Evolutionary conservation across 331 rosid species (phyloP).

Genomic region (Cydonia oblonga): DNA sequence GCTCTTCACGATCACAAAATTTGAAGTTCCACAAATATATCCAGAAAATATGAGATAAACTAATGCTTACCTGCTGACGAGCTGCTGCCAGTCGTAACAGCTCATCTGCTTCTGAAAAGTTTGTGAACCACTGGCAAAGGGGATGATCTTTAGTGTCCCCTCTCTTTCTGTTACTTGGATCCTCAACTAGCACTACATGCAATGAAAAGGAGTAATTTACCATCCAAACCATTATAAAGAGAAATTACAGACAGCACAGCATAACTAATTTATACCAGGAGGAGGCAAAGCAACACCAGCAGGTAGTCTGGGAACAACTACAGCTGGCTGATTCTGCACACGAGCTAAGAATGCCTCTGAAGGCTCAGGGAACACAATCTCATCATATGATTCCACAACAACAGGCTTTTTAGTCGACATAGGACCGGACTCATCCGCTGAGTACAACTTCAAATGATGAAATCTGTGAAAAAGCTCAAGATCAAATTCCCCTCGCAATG

Average conservation of each 20-base stretch:
- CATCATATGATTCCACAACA: slow-evolving; percentile 59
- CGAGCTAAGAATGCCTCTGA: slow-evolving; percentile 61
- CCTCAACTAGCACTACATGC: slow-evolving; percentile 55
- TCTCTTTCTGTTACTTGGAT: slow-evolving; percentile 49
- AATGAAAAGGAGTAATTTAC: not conserved
- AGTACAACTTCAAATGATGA: slow-evolving; percentile 79
- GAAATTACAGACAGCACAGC: not conserved
- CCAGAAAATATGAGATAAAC: not conserved
- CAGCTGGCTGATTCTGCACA: slow-evolving; percentile 46
- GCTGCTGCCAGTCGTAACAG: slow-evolving; percentile 76
- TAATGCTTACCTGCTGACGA: slow-evolving; percentile 57
- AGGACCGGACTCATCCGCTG: slow-evolving; percentile 67
- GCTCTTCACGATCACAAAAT: not conserved
- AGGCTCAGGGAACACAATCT: slow-evolving; percentile 65
- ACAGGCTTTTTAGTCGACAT: slow-evolving; percentile 73
- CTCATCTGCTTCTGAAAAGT: slow-evolving; percentile 83
- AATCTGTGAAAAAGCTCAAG: slow-evolving; percentile 39
- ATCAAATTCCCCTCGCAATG: not conserved
- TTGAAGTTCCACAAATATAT: not conserved
- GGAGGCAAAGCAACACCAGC: slow-evolving; percentile 49
- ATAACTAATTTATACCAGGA: slow-evolving; percentile 35
- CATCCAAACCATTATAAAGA: slow-evolving; percentile 6
- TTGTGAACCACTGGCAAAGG: slow-evolving; percentile 53
- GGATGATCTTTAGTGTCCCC: slow-evolving; percentile 72
- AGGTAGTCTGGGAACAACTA: slow-evolving; percentile 49